These are phyloP conservation scores for Umbelopsis vinacea DNA, from an alignment of 192 early-diverging fungal species.

Conservation along the genomic window DNA sequence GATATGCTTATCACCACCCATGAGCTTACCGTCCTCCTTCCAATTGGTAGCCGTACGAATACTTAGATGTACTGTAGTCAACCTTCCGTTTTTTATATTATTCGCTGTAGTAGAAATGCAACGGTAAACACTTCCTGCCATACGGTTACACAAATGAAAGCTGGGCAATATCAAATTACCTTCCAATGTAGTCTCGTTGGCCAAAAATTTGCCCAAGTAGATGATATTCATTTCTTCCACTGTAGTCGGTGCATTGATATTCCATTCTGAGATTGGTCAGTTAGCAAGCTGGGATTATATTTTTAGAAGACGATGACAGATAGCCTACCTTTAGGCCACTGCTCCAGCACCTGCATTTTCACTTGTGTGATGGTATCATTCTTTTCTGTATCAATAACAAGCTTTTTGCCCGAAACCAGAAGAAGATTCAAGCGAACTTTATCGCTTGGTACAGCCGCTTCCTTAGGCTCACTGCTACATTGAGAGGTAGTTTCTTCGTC, in stretches of 20 bases:
- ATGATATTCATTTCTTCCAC: slow-evolving; percentile 8
- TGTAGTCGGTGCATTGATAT: not conserved
- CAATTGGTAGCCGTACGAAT: not conserved
- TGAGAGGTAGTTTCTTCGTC: slow-evolving; percentile 15
- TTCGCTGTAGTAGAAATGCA: not conserved
- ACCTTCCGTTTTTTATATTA: not conserved
- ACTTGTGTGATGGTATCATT: slow-evolving; percentile 4
- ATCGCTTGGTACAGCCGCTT: not conserved
- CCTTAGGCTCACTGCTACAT: not conserved
- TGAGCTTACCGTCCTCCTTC: not conserved
- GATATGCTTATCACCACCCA: not conserved
- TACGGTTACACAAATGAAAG: not conserved
- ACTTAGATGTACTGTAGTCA: not conserved
- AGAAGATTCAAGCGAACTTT: slow-evolving; percentile 13
- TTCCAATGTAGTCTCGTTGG: slow-evolving; percentile 6
- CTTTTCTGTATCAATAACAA: not conserved
- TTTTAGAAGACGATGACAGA: not conserved
- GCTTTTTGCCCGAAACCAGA: slow-evolving; percentile 1
- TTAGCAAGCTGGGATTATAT: not conserved
- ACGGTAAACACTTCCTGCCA: not conserved
- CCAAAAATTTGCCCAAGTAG: slow-evolving; percentile 9
- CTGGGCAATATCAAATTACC: not conserved
- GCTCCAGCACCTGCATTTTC: not conserved
- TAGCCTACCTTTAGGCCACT: slow-evolving; percentile 4
- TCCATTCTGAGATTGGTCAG: slow-evolving; percentile 6